Evolutionary conservation across 2,329 filamentous ascomycete species (phyloP).

Genomic region (Aspergillus sp.): DNA sequence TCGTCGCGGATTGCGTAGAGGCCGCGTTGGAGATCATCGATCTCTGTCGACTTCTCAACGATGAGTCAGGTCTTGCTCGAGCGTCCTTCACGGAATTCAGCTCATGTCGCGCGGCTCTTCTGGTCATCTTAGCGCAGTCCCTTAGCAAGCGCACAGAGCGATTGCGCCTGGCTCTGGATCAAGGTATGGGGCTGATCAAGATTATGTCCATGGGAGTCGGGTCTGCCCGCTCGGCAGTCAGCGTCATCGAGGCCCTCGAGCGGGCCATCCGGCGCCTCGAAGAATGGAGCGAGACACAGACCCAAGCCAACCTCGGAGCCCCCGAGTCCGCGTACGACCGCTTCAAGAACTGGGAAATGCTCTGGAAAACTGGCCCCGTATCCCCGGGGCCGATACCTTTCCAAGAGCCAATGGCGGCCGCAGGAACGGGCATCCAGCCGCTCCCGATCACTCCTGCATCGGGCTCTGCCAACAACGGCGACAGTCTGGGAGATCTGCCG

Average conservation of each 20-base stretch:
- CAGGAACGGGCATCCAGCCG: too few relatives aligned
- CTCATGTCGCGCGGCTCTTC: conserved; percentile 45
- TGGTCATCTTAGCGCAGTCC: conserved; percentile 38
- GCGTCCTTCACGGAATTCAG: conserved; percentile 50
- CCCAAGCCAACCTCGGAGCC: conserved; percentile 20
- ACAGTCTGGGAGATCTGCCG: too few relatives aligned
- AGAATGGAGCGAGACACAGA: conserved; percentile 30
- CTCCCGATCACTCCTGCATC: too few relatives aligned
- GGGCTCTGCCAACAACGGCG: conserved; percentile 3
- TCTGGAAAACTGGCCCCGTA: conserved; percentile 36
- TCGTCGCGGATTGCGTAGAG: conserved; percentile 46
- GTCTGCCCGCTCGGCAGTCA: conserved; percentile 45
- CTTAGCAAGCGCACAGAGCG: conserved; percentile 32
- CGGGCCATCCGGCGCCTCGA: conserved; percentile 40
- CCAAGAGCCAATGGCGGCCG: conserved; percentile 10
- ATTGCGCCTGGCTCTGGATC: conserved; percentile 39
- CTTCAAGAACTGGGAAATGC: conserved; percentile 45
- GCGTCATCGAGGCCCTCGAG: conserved; percentile 46
- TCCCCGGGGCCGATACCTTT: conserved; percentile 23
- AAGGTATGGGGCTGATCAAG: conserved; percentile 43
- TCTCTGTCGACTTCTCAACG: conserved; percentile 41
- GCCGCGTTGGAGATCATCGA: conserved; percentile 45
- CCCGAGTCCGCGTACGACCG: conserved; percentile 43
- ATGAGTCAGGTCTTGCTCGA: conserved; percentile 45
- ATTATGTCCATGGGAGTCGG: conserved; percentile 46